Percentiles rank a stretch among this genome's conserved stretches.
Evolutionary conservation across 306 rosid genomes (phyloP).

Genomic region (Fragaria nilgerrensis): DNA sequence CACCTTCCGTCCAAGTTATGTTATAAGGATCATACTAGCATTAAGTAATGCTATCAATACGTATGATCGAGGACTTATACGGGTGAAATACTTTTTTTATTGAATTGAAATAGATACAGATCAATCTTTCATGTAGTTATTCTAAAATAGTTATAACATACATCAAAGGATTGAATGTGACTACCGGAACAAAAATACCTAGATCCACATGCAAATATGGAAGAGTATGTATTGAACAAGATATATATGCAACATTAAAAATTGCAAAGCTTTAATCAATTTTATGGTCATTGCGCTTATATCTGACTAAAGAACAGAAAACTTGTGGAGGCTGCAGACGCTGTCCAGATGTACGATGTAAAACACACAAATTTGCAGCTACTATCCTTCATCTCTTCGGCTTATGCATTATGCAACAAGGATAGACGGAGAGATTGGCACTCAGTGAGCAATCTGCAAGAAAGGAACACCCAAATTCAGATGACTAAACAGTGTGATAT

Average conservation of each 20-base stretch:
- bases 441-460: constrained; percentile 23
- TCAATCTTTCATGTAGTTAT: neutral
- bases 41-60: too few species aligned
- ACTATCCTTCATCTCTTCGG: constrained; percentile 14
- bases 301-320: neutral
- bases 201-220: neutral
- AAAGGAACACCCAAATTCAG: neutral
- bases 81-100: too few species aligned
- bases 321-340: neutral
- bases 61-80: too few species aligned
- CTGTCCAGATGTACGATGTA: neutral
- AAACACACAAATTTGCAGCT: constrained; percentile 9
- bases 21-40: too few species aligned
- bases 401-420: constrained; percentile 15
- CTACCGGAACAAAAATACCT: neutral
- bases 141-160: neutral
- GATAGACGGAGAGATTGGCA: neutral
- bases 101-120: neutral
- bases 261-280: neutral
- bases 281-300: neutral
- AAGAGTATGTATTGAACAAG: constrained; percentile 3
- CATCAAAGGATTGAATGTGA: neutral
- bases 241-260: constrained; percentile 5
- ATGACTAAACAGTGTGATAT: neutral
- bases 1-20: too few species aligned